Evolutionary conservation across 495 filamentous ascomycete species (phyloP), one percentile per base, ranked within the genome.

Genomic region (Hypoxylon perforatum): DNA sequence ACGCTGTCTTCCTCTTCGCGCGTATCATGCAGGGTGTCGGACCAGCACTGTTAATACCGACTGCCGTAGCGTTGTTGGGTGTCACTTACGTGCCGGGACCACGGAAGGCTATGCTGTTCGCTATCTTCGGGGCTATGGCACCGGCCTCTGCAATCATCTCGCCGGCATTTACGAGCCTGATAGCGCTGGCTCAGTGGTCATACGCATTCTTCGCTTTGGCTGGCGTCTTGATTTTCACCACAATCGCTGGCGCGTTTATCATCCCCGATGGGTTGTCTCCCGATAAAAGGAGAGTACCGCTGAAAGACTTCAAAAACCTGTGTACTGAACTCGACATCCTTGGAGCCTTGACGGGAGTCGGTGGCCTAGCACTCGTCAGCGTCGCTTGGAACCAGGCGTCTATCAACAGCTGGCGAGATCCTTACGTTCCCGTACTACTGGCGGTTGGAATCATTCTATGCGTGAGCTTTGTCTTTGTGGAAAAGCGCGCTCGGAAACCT

Each of bases 41-140:
- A 0, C 85, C 85, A 3, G 86, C 88, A 0, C 77, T 90, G 68
- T 59, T 88, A 28, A 75, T 90, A 11, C 89, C 89, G 1, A 91
- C 89, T 55, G 85, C 76, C 0, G 71, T 91, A 12, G 89, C 89
- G 6, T 75, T 91, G 17, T 21, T 91, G 9, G 90, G 88, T 1
- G 70, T 77, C 1, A 82, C 82, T 0, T 91, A 89, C 56, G 70
- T 75, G 0, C 82, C 83, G 0, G 85, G 86, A 0, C 76, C 65
- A 30, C 80, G 83, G 61, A 89, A 91, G 77, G 80, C 87, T 28
- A 86, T 92, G 80, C 77, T 85, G 1, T 91, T 92, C 65, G 78
- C 84, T 3, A 62, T 89, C 17, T 91, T 91, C 61, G 90, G 88
- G 4, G 88, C 86, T 2, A 80, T 82, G 52, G 88, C 88, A 0